phyloP scores from a whole-genome alignment of 1,284 basidiomycete species.

The Waitea zeae region DNA sequence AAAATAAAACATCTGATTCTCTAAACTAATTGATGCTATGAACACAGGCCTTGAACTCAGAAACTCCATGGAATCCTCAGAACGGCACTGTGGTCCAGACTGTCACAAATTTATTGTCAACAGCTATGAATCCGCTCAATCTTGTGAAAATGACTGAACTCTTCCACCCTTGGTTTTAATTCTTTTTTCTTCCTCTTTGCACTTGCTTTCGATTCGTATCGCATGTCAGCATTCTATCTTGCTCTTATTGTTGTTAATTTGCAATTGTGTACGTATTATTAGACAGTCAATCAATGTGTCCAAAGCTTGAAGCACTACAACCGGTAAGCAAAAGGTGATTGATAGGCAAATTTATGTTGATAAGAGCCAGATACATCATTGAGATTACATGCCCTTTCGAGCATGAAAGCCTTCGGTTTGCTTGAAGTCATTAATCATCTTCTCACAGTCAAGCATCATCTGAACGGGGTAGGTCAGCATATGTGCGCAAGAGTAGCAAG shows the following conservation, averaged over 20 bases:
- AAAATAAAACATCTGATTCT: too few relatives aligned
- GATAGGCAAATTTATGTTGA: too few relatives aligned
- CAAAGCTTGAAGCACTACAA: too few relatives aligned
- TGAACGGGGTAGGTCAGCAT: constrained; percentile 14
- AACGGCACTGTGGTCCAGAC: constrained; percentile 59
- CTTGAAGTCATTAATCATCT: constrained; percentile 56
- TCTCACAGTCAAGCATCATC: constrained; percentile 80
- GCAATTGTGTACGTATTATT: too few relatives aligned
- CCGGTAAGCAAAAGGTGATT: too few relatives aligned
- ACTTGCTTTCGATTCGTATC: constrained; percentile 2
- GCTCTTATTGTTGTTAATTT: too few relatives aligned
- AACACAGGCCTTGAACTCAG: constrained; percentile 18
- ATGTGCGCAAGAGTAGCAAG: neutral
- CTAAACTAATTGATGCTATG: constrained; percentile 14
- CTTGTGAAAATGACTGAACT: constrained; percentile 69
- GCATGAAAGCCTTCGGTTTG: constrained; percentile 54
- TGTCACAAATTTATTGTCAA: constrained; percentile 70
- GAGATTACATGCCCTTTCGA: neutral
- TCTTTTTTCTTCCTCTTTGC: neutral
- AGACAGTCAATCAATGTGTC: too few relatives aligned
- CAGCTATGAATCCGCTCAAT: constrained; percentile 58
- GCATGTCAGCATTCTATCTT: neutral
- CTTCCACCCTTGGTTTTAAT: constrained; percentile 74
- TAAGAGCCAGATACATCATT: too few relatives aligned
- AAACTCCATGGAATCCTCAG: too few relatives aligned